Evolutionary conservation across 805 yeast species (phyloP).

Genomic region (Cyberlindnera bimundalis): DNA sequence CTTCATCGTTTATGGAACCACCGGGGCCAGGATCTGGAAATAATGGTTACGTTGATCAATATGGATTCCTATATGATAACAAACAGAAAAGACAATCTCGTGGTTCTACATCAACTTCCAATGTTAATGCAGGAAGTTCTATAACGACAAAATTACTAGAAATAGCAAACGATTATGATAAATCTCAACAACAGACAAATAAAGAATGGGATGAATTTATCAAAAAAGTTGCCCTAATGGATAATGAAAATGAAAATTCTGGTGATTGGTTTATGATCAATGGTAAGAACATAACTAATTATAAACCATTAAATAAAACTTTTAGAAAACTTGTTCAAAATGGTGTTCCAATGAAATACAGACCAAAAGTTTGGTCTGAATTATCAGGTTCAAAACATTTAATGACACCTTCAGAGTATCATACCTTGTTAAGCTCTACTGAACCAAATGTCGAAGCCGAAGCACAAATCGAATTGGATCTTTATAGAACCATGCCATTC

Average conservation of each 20-base stretch:
- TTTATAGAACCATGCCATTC: constrained; percentile 52
- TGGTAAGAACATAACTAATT: constrained; percentile 34
- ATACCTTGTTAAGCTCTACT: constrained; percentile 27
- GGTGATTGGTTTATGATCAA: constrained; percentile 38
- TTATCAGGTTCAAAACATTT: constrained; percentile 46
- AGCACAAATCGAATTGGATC: constrained; percentile 49
- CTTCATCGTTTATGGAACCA: constrained; percentile 28
- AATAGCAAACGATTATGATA: constrained; percentile 42
- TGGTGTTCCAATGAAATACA: constrained; percentile 48
- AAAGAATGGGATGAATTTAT: constrained; percentile 46
- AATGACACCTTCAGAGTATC: constrained; percentile 46
- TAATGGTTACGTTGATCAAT: constrained; percentile 39
- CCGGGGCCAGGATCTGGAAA: constrained; percentile 24
- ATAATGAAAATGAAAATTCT: constrained; percentile 23
- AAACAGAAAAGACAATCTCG: constrained; percentile 3
- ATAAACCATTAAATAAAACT: constrained; percentile 26
- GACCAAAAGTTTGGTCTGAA: constrained; percentile 50
- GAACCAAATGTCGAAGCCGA: constrained; percentile 33
- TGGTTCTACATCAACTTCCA: neutral
- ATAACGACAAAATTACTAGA: constrained; percentile 22
- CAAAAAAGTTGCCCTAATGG: constrained; percentile 29
- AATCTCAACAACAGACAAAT: constrained; percentile 35
- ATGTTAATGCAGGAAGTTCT: neutral
- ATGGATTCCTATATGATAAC: constrained; percentile 44
- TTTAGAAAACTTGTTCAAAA: constrained; percentile 36